Percentiles rank a stretch among this genome's conserved stretches.
Evolutionary conservation across 2,329 filamentous ascomycete genomes (phyloP).

Genomic region (Arachnomyces sp.): DNA sequence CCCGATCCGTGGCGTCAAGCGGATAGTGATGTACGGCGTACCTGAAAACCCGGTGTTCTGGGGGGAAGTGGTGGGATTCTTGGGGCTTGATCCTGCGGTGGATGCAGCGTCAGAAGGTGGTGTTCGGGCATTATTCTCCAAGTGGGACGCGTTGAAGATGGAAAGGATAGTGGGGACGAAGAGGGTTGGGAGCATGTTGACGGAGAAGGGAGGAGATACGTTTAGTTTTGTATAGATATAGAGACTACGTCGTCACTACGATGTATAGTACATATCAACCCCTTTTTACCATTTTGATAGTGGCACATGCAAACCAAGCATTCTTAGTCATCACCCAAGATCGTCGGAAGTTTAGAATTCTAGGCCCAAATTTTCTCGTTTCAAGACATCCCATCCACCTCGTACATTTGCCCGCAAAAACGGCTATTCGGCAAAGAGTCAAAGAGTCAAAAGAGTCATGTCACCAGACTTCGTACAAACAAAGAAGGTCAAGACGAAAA

Average conservation of each 20-base stretch:
- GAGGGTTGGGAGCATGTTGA: conserved; percentile 74
- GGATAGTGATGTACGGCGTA: conserved; percentile 80
- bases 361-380: too few relatives aligned
- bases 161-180: conserved; percentile 79
- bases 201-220: conserved; percentile 70
- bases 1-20: conserved; percentile 67
- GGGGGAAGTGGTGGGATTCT: conserved; percentile 33
- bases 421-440: too few relatives aligned
- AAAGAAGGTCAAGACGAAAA: too few relatives aligned
- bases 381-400: too few relatives aligned
- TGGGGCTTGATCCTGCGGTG: conserved; percentile 43
- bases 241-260: not conserved
- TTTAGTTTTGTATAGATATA: conserved; percentile 83
- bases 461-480: too few relatives aligned
- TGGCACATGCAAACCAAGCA: too few relatives aligned
- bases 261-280: not conserved
- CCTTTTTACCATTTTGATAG: too few relatives aligned
- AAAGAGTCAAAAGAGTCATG: too few relatives aligned
- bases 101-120: conserved; percentile 50
- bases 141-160: conserved; percentile 79
- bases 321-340: too few relatives aligned
- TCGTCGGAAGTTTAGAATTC: too few relatives aligned
- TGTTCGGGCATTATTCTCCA: conserved; percentile 63
- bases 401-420: too few relatives aligned
- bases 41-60: conserved; percentile 68